Evolutionary conservation across 352 stramenopile species (phyloP).

Genomic region (Phytophthora fragariaefolia): DNA sequence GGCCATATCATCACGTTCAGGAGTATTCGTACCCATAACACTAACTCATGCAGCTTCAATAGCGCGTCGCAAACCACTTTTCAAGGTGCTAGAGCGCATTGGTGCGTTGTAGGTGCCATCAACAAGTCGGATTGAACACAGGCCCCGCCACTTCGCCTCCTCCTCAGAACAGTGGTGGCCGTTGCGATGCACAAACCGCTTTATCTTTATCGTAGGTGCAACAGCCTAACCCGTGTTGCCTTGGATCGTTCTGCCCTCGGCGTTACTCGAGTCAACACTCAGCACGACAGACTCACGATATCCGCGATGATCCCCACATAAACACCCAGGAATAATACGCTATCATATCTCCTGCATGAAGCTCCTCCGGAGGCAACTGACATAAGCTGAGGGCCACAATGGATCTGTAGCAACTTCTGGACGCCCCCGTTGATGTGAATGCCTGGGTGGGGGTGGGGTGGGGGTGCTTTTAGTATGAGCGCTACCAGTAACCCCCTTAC

Average conservation of each 20-base stretch:
- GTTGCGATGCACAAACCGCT: background rate
- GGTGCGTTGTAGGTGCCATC: background rate
- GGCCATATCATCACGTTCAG: background rate
- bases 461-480: background rate
- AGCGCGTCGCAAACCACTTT: background rate
- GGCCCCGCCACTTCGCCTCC: background rate
- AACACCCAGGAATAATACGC: background rate
- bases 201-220: background rate
- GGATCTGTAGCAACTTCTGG: background rate
- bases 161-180: background rate
- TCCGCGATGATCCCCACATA: background rate
- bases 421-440: background rate
- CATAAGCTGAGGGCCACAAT: background rate
- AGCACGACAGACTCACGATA: background rate
- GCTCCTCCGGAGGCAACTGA: background rate
- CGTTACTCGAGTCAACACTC: background rate
- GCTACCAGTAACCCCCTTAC: too few relatives aligned
- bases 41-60: background rate
- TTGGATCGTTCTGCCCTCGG: background rate
- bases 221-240: background rate
- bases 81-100: background rate
- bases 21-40: background rate
- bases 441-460: background rate
- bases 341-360: background rate
- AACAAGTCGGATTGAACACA: background rate